Evolutionary conservation across 768 basidiomycete species (phyloP), one percentile per base, ranked within the genome.

Genomic region (Phanerochaete sordida): DNA sequence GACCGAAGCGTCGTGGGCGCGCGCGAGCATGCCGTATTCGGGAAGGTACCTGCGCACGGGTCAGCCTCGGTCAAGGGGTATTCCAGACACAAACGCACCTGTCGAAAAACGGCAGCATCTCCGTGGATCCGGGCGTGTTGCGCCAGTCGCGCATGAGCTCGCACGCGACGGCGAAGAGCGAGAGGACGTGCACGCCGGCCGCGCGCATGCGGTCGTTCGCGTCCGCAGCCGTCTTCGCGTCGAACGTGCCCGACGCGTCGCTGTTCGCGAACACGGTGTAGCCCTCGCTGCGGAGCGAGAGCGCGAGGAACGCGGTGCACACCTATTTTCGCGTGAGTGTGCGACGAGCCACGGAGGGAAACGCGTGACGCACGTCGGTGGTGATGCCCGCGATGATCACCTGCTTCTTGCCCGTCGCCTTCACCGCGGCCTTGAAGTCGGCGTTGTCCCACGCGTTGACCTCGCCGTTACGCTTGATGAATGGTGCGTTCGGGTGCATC

Each of bases 141-240:
- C 78, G 75, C 81, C 81, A 82, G 66, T 82, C 80, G 44, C 79
- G 68, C 79, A 82, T 79, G 39, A 81, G 72, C 66, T 82, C 80
- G 39, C 67, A 70, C n/a, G 71, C 70, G 39, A 81, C 68, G 3
- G 80, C 76, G 62, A 81, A 81, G 62, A 74, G 66, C 8, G 79
- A 80, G 6, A 79, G 57, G 27, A 82, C 74, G 43, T 80, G 74
- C 7, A 81, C 77, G 9, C 79, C 80, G 12, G 78, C 79, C 15
- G 66, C 72, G 49, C 79, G 75, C 80, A 81, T 81, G 46, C 80
- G 75, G 48, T 73, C 75, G 69, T 81, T 80, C n/a, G 80, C 78
- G 49, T 77, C 77, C 23, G 73, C 72, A 0, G 79, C 77, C 26
- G 74, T 78, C 53, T 70, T 69, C 27, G 64, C 61, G 59, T 73